phyloP scores from a whole-genome alignment of 2,329 filamentous ascomycete species.

The Nakataea oryzae region DNA sequence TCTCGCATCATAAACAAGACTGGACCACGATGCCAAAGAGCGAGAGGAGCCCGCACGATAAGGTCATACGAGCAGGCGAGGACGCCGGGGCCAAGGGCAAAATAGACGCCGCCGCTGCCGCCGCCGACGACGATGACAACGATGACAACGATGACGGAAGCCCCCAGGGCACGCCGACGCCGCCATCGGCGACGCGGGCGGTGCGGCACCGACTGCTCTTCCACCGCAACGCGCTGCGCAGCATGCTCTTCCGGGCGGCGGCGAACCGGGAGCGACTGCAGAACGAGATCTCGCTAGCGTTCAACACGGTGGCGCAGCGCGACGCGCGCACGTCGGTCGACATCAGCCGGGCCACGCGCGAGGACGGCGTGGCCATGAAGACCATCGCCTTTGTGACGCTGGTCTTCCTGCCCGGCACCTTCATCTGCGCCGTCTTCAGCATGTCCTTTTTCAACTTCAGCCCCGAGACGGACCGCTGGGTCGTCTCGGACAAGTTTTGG shows the following conservation, averaged over 20 bases:
- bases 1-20: neutral
- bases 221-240: slow-evolving; percentile 20
- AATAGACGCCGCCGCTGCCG: neutral
- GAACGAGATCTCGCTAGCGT: slow-evolving; percentile 44
- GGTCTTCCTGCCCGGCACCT: slow-evolving; percentile 38
- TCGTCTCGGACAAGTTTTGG: slow-evolving; percentile 18
- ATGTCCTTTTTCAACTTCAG: slow-evolving; percentile 30
- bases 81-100: neutral
- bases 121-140: too few species aligned
- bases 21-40: too few species aligned
- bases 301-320: slow-evolving; percentile 30
- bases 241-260: slow-evolving; percentile 22
- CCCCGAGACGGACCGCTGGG: slow-evolving; percentile 10
- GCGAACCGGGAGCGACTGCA: slow-evolving; percentile 34
- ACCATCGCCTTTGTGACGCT: slow-evolving; percentile 37
- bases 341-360: slow-evolving; percentile 27
- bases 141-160: too few species aligned
- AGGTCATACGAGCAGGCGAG: neutral
- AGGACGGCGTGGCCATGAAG: slow-evolving; percentile 40
- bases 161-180: too few species aligned
- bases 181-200: neutral
- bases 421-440: slow-evolving; percentile 36
- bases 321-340: slow-evolving; percentile 25
- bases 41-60: too few species aligned
- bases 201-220: slow-evolving; percentile 17